phyloP scores from a whole-genome alignment of 2,329 filamentous ascomycete genomes.

The Venturia aucupariae region DNA sequence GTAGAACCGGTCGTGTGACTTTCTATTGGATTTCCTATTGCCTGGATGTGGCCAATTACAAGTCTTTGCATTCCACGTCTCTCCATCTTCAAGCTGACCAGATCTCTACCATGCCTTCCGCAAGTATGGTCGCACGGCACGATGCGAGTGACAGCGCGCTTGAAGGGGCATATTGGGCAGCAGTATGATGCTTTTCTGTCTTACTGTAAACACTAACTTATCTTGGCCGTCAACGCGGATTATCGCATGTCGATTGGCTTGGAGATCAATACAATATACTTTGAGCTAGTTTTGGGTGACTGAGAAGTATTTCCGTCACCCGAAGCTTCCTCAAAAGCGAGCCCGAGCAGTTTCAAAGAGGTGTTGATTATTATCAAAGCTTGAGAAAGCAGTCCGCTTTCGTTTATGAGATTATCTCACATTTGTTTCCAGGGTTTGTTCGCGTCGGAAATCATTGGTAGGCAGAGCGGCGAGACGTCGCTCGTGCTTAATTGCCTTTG shows the following conservation, averaged over 20 bases:
- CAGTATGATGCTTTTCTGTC: neutral
- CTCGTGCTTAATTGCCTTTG: neutral
- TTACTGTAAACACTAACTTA: neutral
- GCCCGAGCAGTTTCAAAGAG: neutral
- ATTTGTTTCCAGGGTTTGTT: neutral
- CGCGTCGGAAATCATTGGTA: neutral
- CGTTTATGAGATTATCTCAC: neutral
- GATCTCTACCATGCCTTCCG: neutral
- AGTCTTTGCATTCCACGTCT: neutral
- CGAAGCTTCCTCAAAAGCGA: neutral
- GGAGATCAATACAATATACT: constrained; percentile 2
- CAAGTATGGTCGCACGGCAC: neutral
- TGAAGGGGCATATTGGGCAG: neutral
- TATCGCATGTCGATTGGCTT: neutral
- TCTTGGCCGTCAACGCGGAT: neutral
- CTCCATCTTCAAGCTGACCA: neutral
- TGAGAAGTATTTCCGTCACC: neutral
- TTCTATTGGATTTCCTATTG: neutral
- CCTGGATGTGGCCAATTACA: neutral
- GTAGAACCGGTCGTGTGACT: neutral
- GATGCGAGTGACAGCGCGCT: neutral
- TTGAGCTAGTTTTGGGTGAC: neutral
- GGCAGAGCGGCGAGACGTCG: neutral
- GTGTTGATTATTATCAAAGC: neutral
- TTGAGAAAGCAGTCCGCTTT: neutral